Percentiles rank a stretch among this genome's conserved stretches.
Evolutionary conservation across 208 protist species (phyloP).

Genomic region (Paratrypanosoma confusum): DNA sequence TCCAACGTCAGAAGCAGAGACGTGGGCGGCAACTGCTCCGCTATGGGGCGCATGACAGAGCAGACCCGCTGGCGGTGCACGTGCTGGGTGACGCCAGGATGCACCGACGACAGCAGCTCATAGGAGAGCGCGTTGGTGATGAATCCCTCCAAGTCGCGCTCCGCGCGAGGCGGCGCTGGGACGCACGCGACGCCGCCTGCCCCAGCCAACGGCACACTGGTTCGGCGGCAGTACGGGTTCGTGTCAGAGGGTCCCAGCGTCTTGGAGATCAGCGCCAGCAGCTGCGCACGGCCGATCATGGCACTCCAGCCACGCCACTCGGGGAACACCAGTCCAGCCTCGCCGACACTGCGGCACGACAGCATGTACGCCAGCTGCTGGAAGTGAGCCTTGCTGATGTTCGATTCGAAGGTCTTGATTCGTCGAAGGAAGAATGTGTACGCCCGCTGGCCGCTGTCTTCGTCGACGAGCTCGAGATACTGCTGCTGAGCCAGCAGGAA

Average conservation of each 20-base stretch:
- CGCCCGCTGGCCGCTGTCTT: conserved; percentile 54
- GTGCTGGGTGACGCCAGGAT: conserved; percentile 15
- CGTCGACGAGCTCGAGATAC: conserved; percentile 75
- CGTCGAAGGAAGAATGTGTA: conserved; percentile 75
- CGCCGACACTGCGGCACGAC: conserved; percentile 61
- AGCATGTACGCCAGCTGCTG: conserved; percentile 75
- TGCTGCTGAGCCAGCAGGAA: conserved; percentile 69
- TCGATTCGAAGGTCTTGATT: conserved; percentile 68
- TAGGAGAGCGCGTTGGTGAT: conserved; percentile 45
- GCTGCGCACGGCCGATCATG: conserved; percentile 44
- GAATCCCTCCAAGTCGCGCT: conserved; percentile 24
- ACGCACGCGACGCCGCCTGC: too few species aligned
- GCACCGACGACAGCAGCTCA: conserved; percentile 29
- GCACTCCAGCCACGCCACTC: conserved; percentile 68
- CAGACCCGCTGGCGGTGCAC: too few species aligned
- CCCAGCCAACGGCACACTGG: conserved; percentile 11
- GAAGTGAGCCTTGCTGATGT: conserved; percentile 55
- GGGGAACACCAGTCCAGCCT: conserved; percentile 45
- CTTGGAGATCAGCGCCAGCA: conserved; percentile 42
- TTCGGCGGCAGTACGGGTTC: conserved; percentile 44
- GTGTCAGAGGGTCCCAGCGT: conserved; percentile 26
- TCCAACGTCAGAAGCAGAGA: conserved; percentile 46
- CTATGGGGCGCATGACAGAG: too few species aligned
- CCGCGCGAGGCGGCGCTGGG: conserved; percentile 6
- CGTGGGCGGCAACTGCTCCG: conserved; percentile 39